Evolutionary conservation across 768 basidiomycete species (phyloP), one percentile per base, ranked within the genome.

Genomic region (Cystobasidium onofrii): DNA sequence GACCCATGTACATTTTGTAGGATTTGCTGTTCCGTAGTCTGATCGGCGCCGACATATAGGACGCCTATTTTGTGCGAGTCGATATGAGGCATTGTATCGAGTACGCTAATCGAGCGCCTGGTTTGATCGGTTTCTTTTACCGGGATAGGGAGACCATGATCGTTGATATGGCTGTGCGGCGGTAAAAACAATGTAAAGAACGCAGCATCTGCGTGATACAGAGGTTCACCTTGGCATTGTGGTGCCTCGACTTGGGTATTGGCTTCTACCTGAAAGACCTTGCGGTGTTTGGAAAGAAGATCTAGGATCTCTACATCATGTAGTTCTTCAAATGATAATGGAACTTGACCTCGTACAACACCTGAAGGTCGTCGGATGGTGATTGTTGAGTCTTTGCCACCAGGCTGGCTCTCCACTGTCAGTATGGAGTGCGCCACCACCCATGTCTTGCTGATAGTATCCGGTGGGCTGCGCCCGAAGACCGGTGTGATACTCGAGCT

Each of bases 31-130:
- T 98, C 95, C 43, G 86, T 82, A 9, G 84, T 88, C 81, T 98
- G 96, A 1, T 91, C 92, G 2, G 92, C 91, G 0, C 90, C 94
- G 55, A 93, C 95, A 78, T 98, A 99, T 83, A 99, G 85, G 72
- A 99, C 89, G 1, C 92, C 96, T 41, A 98, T 89, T 81, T 96
- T 95, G 81, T 98, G 92, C 0, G 91, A 93, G 81, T 99, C 96
- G 74, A 99, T 94, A 77, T 98, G 92, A 0, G 93, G 94, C 50
- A 90, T 89, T 52, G 86, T 84, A 77, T 96, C 92, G 55, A 98
- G 84, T 7, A 84, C 85, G 29, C 85, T 83, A 75, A 93, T 83
- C 74, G 88, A 86, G 31, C 84, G 83, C 1, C 85, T 81, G 44
- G 90, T 84, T 17, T 82, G 81, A 0, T 87, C 83, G 12, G 86